A percentile compares a stretch with the other conserved stretches of the same genome.
These are phyloP conservation scores for Triangularia verruculosa DNA, from an alignment of 2,329 filamentous ascomycete genomes.

Conservation along the genomic window DNA sequence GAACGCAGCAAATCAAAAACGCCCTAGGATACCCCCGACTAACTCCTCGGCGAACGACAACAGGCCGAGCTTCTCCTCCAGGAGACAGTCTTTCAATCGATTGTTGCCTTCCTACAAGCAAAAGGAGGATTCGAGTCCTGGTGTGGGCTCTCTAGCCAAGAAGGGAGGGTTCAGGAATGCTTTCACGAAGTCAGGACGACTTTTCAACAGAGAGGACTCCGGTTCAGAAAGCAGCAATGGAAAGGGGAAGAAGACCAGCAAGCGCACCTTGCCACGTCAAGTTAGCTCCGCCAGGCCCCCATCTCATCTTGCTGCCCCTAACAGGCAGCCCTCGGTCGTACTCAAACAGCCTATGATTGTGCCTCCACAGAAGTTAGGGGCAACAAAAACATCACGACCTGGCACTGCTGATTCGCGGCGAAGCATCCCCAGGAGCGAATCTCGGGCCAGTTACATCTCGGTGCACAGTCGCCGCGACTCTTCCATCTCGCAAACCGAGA, in stretches of 20 bases:
- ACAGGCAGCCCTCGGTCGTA: constrained; percentile 33
- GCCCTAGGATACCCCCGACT: constrained; percentile 38
- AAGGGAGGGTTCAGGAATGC: constrained; percentile 50
- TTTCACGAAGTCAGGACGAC: constrained; percentile 38
- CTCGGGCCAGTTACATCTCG: constrained; percentile 49
- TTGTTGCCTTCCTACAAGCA: constrained; percentile 31
- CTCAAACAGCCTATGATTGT: constrained; percentile 31
- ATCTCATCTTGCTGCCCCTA: constrained; percentile 31
- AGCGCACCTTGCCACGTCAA: constrained; percentile 7
- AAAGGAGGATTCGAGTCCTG: constrained; percentile 23
- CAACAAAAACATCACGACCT: constrained; percentile 31
- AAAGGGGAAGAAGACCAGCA: constrained; percentile 22
- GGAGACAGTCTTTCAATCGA: constrained; percentile 29
- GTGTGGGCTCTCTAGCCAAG: constrained; percentile 33
- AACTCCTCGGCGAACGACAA: constrained; percentile 19
- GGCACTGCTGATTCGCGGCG: constrained; percentile 19
- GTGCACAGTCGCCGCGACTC: constrained; percentile 53
- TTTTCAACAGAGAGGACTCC: constrained; percentile 34
- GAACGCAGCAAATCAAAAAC: constrained; percentile 47
- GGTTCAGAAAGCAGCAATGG: constrained; percentile 11
- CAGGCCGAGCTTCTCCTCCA: background rate
- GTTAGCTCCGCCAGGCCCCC: constrained; percentile 25
- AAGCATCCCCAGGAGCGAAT: constrained; percentile 38
- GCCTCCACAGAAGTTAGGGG: constrained; percentile 30
- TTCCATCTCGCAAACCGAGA: constrained; percentile 54